Conservation (phyloP, 306 rosid species). For the Begonia loranthoides region DNA sequence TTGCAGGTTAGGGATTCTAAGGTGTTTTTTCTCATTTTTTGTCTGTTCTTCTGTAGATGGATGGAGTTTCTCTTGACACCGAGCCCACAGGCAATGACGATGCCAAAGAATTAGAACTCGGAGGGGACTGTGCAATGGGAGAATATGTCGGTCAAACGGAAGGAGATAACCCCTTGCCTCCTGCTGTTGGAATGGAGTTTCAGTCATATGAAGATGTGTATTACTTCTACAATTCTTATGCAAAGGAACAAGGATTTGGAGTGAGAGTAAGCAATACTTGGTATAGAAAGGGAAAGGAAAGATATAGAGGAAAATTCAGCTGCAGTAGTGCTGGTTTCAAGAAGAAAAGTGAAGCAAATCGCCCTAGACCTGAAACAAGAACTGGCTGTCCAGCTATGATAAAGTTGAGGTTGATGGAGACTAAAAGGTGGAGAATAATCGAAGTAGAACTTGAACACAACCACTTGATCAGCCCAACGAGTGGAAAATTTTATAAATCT, state of each 20-base stretch:
- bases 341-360: constrained; percentile 61
- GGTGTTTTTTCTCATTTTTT: neutral
- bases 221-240: constrained; percentile 63
- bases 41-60: constrained; percentile 24
- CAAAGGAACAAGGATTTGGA: constrained; percentile 68
- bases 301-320: constrained; percentile 69
- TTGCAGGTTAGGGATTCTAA: too few species aligned
- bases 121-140: constrained; percentile 40
- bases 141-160: constrained; percentile 35
- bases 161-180: constrained; percentile 53
- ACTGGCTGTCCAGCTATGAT: constrained; percentile 83
- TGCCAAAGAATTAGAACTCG: constrained; percentile 37
- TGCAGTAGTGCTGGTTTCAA: constrained; percentile 80
- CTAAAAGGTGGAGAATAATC: constrained; percentile 65
- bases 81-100: constrained; percentile 50
- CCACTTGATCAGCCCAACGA: constrained; percentile 56
- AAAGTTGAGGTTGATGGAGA: constrained; percentile 58
- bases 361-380: constrained; percentile 72
- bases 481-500: constrained; percentile 53
- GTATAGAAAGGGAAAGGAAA: constrained; percentile 66
- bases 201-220: constrained; percentile 61
- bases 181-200: constrained; percentile 67
- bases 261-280: constrained; percentile 68
- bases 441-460: constrained; percentile 77
- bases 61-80: constrained; percentile 52